Conservation (phyloP, 2,329 filamentous ascomycete genomes). For the Chalara sp. region DNA sequence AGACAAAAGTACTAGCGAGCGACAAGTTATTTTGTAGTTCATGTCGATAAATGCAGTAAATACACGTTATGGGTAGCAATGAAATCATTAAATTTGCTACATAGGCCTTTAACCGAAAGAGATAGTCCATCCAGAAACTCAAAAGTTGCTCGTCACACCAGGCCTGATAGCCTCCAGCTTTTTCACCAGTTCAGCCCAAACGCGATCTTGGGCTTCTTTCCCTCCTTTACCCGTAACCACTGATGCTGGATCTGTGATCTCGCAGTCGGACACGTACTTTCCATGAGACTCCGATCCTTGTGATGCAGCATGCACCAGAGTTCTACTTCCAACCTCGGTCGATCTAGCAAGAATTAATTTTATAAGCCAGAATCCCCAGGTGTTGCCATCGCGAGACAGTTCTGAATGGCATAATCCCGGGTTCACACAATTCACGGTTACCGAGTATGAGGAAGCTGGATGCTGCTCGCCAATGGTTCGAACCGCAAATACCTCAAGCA, state of each 20-base stretch:
- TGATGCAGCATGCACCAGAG: constrained; percentile 21
- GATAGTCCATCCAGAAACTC: no score
- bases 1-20: no score
- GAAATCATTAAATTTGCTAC: no score
- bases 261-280: background rate
- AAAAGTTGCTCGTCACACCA: constrained; percentile 6
- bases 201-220: constrained; percentile 15
- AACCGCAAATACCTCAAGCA: background rate
- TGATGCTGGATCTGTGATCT: background rate
- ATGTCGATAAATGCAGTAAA: no score
- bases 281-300: constrained; percentile 24
- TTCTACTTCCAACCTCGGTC: constrained; percentile 25
- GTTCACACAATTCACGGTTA: background rate
- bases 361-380: constrained; percentile 1
- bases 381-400: constrained; percentile 2
- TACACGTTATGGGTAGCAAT: no score
- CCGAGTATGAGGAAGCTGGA: background rate
- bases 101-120: no score
- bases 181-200: constrained; percentile 24
- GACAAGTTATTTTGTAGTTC: no score
- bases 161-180: constrained; percentile 25
- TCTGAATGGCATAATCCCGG: constrained; percentile 6
- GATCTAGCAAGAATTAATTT: constrained; percentile 13
- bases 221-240: constrained; percentile 20
- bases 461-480: background rate